These are phyloP conservation scores for Fonsecaea pugnacius DNA, from an alignment of 2,329 filamentous ascomycete species.

Conservation along the genomic window DNA sequence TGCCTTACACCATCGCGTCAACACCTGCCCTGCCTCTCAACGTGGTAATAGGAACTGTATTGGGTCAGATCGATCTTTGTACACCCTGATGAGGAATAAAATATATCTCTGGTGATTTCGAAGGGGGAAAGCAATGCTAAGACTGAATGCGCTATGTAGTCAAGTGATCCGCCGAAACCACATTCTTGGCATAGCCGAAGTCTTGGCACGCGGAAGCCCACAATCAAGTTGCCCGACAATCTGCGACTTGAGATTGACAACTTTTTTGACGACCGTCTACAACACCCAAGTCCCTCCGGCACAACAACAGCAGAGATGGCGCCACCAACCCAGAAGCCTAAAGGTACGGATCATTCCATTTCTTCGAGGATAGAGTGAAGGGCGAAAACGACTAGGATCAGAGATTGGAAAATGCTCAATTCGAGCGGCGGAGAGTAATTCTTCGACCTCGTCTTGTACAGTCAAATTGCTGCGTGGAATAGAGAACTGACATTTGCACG, in stretches of 20 bases:
- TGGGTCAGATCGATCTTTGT: neutral
- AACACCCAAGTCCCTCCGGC: constrained; percentile 23
- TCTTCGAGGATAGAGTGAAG: neutral
- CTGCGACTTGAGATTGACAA: constrained; percentile 24
- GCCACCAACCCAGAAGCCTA: constrained; percentile 37
- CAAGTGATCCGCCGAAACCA: neutral
- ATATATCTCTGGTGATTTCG: neutral
- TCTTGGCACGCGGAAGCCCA: constrained; percentile 23
- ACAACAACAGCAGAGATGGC: constrained; percentile 38
- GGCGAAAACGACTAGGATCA: neutral
- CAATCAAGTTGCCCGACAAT: constrained; percentile 10
- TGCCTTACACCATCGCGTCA: neutral
- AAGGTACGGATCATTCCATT: constrained; percentile 32
- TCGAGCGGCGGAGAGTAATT: neutral
- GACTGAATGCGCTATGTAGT: neutral
- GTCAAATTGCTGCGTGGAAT: neutral
- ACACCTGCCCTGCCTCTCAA: neutral
- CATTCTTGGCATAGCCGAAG: constrained; percentile 6
- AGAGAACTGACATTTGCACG: neutral
- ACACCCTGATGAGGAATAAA: neutral
- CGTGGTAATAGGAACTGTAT: neutral
- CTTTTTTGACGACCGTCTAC: constrained; percentile 29
- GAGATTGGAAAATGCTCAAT: neutral
- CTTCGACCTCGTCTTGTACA: neutral
- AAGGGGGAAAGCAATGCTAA: neutral